phyloP scores from a whole-genome alignment of 2,329 filamentous ascomycete genomes.

The Aureobasidium sp. region DNA sequence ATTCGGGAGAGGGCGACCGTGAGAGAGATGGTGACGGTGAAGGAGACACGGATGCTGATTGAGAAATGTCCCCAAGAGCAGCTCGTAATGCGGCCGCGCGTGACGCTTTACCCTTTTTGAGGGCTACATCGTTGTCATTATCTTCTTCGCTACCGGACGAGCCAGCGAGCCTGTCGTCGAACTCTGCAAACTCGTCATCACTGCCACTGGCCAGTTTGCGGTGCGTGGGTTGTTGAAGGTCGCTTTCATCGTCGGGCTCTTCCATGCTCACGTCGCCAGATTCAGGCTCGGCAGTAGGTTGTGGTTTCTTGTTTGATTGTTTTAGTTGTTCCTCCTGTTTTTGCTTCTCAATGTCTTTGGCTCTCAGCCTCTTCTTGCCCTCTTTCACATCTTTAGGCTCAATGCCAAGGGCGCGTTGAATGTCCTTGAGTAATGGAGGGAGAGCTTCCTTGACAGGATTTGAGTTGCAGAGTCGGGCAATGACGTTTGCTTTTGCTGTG shows the following conservation, averaged over 20 bases:
- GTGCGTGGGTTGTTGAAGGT: not conserved
- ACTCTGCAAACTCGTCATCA: constrained; percentile 24
- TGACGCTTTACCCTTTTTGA: constrained; percentile 20
- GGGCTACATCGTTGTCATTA: constrained; percentile 21
- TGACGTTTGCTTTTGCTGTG: constrained; percentile 49
- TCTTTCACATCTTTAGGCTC: constrained; percentile 18
- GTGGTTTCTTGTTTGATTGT: not conserved
- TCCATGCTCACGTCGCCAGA: not conserved
- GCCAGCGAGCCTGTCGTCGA: constrained; percentile 35
- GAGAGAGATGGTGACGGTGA: constrained; percentile 24
- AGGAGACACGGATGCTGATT: constrained; percentile 23
- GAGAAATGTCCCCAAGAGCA: constrained; percentile 14
- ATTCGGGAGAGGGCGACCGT: constrained; percentile 16
- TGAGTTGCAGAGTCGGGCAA: constrained; percentile 53
- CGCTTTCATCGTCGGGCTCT: not conserved
- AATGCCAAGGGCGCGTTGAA: constrained; percentile 35
- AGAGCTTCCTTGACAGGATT: constrained; percentile 51
- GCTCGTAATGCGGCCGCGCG: constrained; percentile 18
- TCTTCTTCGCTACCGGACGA: constrained; percentile 28
- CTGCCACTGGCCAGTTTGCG: not conserved
- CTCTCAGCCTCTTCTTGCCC: constrained; percentile 25
- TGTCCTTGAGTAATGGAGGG: constrained; percentile 37
- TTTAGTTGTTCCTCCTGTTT: constrained; percentile 2
- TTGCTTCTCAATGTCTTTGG: constrained; percentile 21
- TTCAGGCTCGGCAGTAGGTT: not conserved